Evolutionary conservation across 371 early-diverging fungal species (phyloP), one percentile per base, ranked within the genome.

Genomic region (Lichtheimia ornata): DNA sequence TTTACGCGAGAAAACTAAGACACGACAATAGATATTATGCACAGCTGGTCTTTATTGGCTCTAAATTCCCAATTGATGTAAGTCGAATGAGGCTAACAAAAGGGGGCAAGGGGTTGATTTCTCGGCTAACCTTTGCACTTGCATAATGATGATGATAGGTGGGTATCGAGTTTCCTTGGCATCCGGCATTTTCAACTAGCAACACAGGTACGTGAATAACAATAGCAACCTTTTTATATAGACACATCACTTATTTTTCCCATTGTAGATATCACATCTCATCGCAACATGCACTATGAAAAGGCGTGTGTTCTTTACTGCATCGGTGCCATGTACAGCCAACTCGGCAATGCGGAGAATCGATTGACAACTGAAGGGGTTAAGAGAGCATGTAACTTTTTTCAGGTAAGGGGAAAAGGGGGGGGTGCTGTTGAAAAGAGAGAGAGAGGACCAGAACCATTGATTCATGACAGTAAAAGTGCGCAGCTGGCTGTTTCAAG

Each of bases 31-130:
- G 90, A 67, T 94, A 94, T 72, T 91, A 90, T 72, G 92, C 85
- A 3, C 96, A 94, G 65, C 81, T 94, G 47, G 83, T 86, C n/a
- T 89, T 89, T 62, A 84, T 67, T 25, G 77, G 88, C 47, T 80
- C 89, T 52, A 94, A 93, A 72, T 95, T 95, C 63, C 91, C 91
- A 9, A 89, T 92, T 28, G 91, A 93, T 74, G 91, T 91, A 73
- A 63, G 84, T 71, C 1, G 47, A n/a, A 47, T 18, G 17, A 12
- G 57, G 62, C 12, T 49, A 43, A n/a, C 24, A 28, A 28, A 1
- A 28, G 7, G 35, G 11, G 35, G 11, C 11, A 9, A 35, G 35
- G 35, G 35, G 11, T 35, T 35, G 35, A 35, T 35, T 35, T 35
- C 6, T 11, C 35, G 6, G 35, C 28, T 24, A 27, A 25, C 53